Evolutionary conservation across 805 yeast species (phyloP), one percentile per base, ranked within the genome.

Genomic region (Ogataea trehaloabstinens): DNA sequence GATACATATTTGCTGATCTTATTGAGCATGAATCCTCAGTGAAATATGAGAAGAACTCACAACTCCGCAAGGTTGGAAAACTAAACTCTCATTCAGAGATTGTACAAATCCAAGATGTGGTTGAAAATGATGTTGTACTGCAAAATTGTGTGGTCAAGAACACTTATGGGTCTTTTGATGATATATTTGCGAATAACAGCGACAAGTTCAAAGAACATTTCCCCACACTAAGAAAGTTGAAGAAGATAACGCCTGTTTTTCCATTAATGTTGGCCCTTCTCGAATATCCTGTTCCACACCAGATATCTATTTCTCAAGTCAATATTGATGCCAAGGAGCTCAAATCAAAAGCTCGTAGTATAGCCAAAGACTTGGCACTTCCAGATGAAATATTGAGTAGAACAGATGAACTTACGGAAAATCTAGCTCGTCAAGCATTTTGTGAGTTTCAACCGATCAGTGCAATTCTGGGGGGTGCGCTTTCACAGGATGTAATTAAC

Each of bases 401-500:
- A 2, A 64, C 69, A 13, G 65, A 71, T 18, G 51, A 46, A 2
- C 62, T 70, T 36, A 46, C 76, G 19, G 57, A 63, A 4, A 53
- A 61, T 19, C 58, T 82, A 31, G 46, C 71, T 1, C 59, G 54
- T 16, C 87, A 83, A 53, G 71, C 71, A 6, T 67, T 53, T 45
- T 61, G 87, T 2, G 95, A 89, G 54, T 76, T 85, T 48, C 74
- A 88, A 8, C 96, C 97, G 1, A 81, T 82, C 0, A 79, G 93
- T 4, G 95, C 98, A 0, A 76, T 93, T 2, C 50, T 91, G 5
- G 99, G 98, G 5, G 99, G 98, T 1, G 73, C 87, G 1, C 62
- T 91, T 18, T 85, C 95, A 2, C 99, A 93, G 62, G 96, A 90
- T 58, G 82, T 88, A 11, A 84, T 93, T 32, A 93, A 93, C 63